Evolutionary conservation across 163 green algal genomes (phyloP).

Genomic region (Volvox carteri): DNA sequence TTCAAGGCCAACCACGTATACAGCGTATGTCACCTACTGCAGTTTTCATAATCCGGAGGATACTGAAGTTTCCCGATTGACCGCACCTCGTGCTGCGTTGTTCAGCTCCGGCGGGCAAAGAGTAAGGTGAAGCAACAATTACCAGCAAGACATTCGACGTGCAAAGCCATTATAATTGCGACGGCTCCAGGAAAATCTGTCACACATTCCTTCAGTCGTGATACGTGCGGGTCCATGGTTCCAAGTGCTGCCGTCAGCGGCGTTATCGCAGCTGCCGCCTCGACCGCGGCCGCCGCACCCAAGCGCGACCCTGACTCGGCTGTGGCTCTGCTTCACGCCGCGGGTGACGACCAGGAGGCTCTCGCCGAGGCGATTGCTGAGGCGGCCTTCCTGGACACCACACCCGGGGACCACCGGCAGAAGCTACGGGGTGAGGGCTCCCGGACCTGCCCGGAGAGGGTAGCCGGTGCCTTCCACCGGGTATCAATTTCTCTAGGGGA

Average conservation of each 20-base stretch:
- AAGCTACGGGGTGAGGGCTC: slow-evolving; percentile 81
- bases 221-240: slow-evolving; percentile 16
- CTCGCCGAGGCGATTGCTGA: slow-evolving; percentile 72
- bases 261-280: not conserved
- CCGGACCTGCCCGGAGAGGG: not conserved
- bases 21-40: too few relatives aligned
- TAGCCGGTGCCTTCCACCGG: not conserved
- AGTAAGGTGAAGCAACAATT: too few relatives aligned
- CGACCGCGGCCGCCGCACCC: not conserved
- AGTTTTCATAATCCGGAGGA: too few relatives aligned
- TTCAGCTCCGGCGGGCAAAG: too few relatives aligned
- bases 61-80: too few relatives aligned
- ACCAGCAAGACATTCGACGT: too few relatives aligned
- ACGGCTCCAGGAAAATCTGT: too few relatives aligned
- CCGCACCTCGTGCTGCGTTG: too few relatives aligned
- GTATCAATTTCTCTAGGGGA: not conserved
- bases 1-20: too few relatives aligned
- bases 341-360: slow-evolving; percentile 76
- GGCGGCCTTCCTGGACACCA: slow-evolving; percentile 80
- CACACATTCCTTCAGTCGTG: too few relatives aligned
- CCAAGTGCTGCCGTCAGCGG: not conserved
- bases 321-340: slow-evolving; percentile 72
- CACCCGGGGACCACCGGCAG: slow-evolving; percentile 86
- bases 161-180: too few relatives aligned
- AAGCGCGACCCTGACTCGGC: slow-evolving; percentile 50